These are phyloP conservation scores for Chytriomyces sp. DNA, from an alignment of 192 early-diverging fungal genomes.

Conservation along the genomic window DNA sequence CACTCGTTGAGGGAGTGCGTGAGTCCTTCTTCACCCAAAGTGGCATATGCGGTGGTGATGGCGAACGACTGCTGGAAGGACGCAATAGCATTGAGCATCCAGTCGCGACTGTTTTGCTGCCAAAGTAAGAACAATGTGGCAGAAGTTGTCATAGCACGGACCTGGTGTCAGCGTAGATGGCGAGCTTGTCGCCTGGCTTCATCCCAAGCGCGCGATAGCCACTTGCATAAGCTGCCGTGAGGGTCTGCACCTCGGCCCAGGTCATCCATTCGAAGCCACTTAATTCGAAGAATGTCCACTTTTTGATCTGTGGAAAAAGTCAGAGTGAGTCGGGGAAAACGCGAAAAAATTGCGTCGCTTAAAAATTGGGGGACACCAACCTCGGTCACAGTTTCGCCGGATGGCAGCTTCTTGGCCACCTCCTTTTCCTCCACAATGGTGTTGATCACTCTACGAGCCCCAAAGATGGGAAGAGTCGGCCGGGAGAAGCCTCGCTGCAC, in stretches of 20 bases:
- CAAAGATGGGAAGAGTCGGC: slow-evolving; percentile 49
- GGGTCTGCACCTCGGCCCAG: slow-evolving; percentile 68
- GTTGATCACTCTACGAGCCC: slow-evolving; percentile 70
- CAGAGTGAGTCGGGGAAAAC: background rate
- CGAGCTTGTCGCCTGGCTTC: slow-evolving; percentile 48
- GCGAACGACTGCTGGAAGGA: slow-evolving; percentile 70
- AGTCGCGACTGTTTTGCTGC: slow-evolving; percentile 56
- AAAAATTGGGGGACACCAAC: slow-evolving; percentile 2
- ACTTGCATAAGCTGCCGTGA: slow-evolving; percentile 66
- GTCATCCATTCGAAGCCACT: slow-evolving; percentile 80
- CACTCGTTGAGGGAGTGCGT: slow-evolving; percentile 83
- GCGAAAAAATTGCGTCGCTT: too few species aligned
- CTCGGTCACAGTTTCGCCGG: slow-evolving; percentile 63
- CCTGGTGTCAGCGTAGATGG: slow-evolving; percentile 53
- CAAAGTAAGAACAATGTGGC: slow-evolving; percentile 26
- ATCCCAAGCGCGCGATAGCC: slow-evolving; percentile 72
- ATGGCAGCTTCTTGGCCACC: slow-evolving; percentile 55
- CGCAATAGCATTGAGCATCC: slow-evolving; percentile 66
- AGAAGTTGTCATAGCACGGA: background rate
- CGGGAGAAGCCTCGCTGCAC: background rate
- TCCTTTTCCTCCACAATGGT: slow-evolving; percentile 78
- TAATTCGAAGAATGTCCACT: slow-evolving; percentile 82
- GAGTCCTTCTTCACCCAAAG: slow-evolving; percentile 83
- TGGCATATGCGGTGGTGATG: slow-evolving; percentile 78
- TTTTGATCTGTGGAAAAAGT: slow-evolving; percentile 61